phyloP scores from a whole-genome alignment of 2,329 filamentous ascomycete genomes.

The Sporothrix globosa region DNA sequence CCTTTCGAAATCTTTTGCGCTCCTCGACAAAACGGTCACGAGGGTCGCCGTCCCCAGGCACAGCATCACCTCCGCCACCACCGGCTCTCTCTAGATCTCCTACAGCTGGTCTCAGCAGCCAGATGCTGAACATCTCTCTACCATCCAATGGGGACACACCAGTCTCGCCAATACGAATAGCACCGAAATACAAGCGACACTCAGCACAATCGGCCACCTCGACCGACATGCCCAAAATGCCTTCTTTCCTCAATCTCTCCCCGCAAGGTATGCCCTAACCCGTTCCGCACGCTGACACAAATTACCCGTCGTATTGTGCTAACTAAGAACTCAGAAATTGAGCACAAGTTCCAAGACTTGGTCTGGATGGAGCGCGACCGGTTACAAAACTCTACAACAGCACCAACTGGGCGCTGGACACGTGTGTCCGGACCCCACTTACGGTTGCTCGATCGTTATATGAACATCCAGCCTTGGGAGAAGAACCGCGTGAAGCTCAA shows the following conservation, averaged over 20 bases:
- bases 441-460: conserved; percentile 75
- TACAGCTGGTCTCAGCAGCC: conserved; percentile 20
- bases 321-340: conserved; percentile 48
- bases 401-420: conserved; percentile 49
- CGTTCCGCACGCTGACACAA: conserved; percentile 29
- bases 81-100: conserved; percentile 36
- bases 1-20: conserved; percentile 42
- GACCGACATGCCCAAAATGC: conserved; percentile 40
- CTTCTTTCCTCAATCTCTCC: conserved; percentile 32
- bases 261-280: conserved; percentile 49
- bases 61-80: background rate
- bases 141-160: conserved; percentile 15
- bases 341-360: conserved; percentile 57
- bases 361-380: conserved; percentile 58
- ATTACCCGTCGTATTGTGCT: background rate
- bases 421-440: conserved; percentile 60
- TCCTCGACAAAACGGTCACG: conserved; percentile 42
- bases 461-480: conserved; percentile 87
- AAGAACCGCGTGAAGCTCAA: conserved; percentile 80
- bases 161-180: conserved; percentile 31
- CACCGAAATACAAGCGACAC: background rate
- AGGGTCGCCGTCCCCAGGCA: conserved; percentile 39
- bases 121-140: conserved; percentile 28
- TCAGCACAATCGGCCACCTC: conserved; percentile 17
- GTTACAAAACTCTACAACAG: conserved; percentile 47